Evolutionary conservation across 1,284 basidiomycete species (phyloP).

Genomic region (Cutaneotrichosporon spelunceum): DNA sequence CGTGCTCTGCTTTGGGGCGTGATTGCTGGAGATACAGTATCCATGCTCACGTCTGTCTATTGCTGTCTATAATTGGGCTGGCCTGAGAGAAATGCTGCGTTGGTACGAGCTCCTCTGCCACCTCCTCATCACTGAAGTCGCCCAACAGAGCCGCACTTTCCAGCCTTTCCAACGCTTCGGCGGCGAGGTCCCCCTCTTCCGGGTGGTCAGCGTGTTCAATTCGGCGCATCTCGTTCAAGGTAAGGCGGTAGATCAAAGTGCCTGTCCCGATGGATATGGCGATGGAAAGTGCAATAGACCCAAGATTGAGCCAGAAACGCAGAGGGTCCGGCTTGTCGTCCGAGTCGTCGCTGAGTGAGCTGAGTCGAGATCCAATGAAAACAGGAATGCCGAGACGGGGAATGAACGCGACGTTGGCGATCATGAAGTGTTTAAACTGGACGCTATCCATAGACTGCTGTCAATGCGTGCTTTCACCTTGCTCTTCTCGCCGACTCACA

Average conservation of each 20-base stretch:
- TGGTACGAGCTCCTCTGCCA: conserved; percentile 25
- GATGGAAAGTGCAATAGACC: conserved; percentile 37
- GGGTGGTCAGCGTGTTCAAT: conserved; percentile 29
- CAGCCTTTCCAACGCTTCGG: conserved; percentile 35
- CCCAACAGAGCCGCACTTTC: conserved; percentile 40
- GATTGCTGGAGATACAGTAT: not conserved
- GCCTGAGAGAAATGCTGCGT: not conserved
- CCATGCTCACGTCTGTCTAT: not conserved
- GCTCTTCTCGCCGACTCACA: conserved; percentile 27
- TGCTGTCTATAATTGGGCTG: not conserved
- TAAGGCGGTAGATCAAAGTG: conserved; percentile 48
- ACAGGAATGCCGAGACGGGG: conserved; percentile 47
- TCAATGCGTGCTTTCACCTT: not conserved
- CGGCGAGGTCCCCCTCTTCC: conserved; percentile 37
- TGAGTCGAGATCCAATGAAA: conserved; percentile 50
- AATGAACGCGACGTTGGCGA: conserved; percentile 41
- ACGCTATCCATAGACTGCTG: conserved; percentile 47
- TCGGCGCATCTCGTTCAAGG: conserved; percentile 47
- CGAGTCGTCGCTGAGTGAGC: conserved; percentile 37
- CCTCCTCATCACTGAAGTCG: conserved; percentile 32
- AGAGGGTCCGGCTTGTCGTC: conserved; percentile 33
- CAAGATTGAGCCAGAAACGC: conserved; percentile 48
- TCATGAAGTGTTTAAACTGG: conserved; percentile 46
- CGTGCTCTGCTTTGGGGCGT: not conserved
- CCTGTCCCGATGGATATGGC: conserved; percentile 42